Base-by-base conservation (phyloP, 2,329 filamentous ascomycete genomes). In the Colletotrichum sp. region DNA sequence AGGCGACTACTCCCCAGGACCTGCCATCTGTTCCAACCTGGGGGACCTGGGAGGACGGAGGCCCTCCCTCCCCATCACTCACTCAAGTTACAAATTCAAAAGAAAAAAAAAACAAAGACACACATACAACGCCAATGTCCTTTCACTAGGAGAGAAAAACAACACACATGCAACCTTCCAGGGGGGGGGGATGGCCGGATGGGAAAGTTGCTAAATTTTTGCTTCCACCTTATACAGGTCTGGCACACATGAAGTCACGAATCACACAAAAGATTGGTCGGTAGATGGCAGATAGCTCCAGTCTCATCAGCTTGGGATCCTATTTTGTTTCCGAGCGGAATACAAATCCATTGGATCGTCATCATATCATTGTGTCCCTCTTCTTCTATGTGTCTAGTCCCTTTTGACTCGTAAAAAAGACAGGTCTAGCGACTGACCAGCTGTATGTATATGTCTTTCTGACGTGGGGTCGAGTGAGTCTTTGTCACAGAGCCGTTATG, bases 171-270 rank as follows among this genome's bases (percentile, higher is more conserved):
- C 34, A 22, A 48, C 30, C 22, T 24, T 16, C 8, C 15, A 13
- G 22, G 34, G 24, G 22, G 34, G 24, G 55, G 60, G 32, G 16
- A 68, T 34, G n/a, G 32, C 63, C 36, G 48, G 55, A 30, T 30
- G 22, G 57, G 59, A 18, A n/a, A 26, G 18, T 55, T 59, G 32
- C 44, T 64, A 22, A 28, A 63, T 28, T n/a, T 68, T 68, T 64
- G 39, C 63, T 48, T 26, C 13, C 48, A 59, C 59, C 67, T 65
- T 22, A 28, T 57, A 70, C 28, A 62, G 63, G 70, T 64, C 65
- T 73, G 34, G 69, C 63, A 73, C 44, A 73, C 34, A 73, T 36
- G 70, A 75, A 73, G 69, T 72, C 62, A 72, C 63, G 57, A 72
- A 63, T 63, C 44, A 57, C 30, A 62, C n/a, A 48, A 68, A 72